A percentile compares a stretch with the other conserved stretches of the same genome.
Conservation (phyloP, 768 basidiomycete genomes). For the Fibroporia radiculosa region DNA sequence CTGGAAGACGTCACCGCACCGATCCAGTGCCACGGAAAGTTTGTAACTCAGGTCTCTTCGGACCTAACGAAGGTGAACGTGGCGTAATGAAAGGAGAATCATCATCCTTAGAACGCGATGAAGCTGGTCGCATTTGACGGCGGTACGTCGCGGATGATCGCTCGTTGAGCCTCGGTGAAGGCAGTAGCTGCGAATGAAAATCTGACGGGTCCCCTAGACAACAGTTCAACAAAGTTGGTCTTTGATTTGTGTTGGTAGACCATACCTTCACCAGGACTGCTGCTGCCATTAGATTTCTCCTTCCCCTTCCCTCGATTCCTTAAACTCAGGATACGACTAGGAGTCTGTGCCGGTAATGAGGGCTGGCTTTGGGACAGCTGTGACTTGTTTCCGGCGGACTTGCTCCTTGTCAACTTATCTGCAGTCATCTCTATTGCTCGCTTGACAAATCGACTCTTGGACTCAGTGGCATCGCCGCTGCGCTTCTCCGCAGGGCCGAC, state of each 20-base stretch:
- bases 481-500: not conserved
- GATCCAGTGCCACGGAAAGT: slow-evolving; percentile 66
- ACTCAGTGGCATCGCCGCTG: not conserved
- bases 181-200: slow-evolving; percentile 19
- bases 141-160: slow-evolving; percentile 1
- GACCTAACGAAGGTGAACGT: slow-evolving; percentile 49
- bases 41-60: slow-evolving; percentile 35
- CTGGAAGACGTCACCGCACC: slow-evolving; percentile 33
- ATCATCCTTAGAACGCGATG: slow-evolving; percentile 24
- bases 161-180: slow-evolving; percentile 2
- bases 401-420: slow-evolving; percentile 56
- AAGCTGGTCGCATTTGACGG: slow-evolving; percentile 1
- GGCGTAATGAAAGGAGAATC: slow-evolving; percentile 69
- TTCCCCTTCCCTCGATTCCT: slow-evolving; percentile 44
- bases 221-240: not conserved
- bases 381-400: slow-evolving; percentile 15
- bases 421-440: slow-evolving; percentile 45
- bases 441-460: slow-evolving; percentile 12
- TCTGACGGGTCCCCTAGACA: slow-evolving; percentile 10
- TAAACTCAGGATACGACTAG: slow-evolving; percentile 49
- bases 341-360: slow-evolving; percentile 24
- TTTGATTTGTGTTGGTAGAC: not conserved
- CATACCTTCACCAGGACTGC: slow-evolving; percentile 1
- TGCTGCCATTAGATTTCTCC: slow-evolving; percentile 19
- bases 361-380: slow-evolving; percentile 22